Base-by-base conservation (phyloP, 192 early-diverging fungal species). In the Spinellus fusiger region DNA sequence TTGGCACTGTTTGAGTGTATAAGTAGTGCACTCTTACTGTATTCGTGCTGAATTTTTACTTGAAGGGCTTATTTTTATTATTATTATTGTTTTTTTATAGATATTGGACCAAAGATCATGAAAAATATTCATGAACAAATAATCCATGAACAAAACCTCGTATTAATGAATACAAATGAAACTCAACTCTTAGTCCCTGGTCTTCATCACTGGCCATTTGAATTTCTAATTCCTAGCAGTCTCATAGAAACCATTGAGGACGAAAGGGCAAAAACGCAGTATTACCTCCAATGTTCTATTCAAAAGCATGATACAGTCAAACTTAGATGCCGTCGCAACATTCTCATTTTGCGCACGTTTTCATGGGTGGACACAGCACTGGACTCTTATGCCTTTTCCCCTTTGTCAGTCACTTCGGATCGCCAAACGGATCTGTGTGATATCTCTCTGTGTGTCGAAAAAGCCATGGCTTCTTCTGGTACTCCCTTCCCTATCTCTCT, bases 231-330 rank as follows among this genome's bases (percentile, higher is more conserved):
- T 29, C 40, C 67, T 3, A 69, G 58, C 32, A 38, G 35, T 5
- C 37, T 69, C 32, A 56, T 62, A 20, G 67, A 69, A 29, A 69
- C 67, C 5, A 69, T 69, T 22, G 67, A 69, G 50, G 67, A 69
- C 33, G 61, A 69, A 8, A 37, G 50, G 20, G 67, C 67, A 26
- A 69, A 69, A 51, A 33, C 61, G 0, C 46, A 50, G 5, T 69
- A 69, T 28, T 46, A 57, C 57, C 26, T 69, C 29, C 34, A 52
- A 7, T 54, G 35, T 25, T 28, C 54, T n/a, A 44, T 62, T n/a
- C 23, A 57, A 44, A 44, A 49, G 32, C 26, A 31, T 9, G 55
- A 59, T 25, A 40, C 56, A 22, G 20, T 5, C 7, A 63, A 63
- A 27, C 61, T 69, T 47, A 44, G 56, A 16, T 33, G 16, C 20